Percentiles rank a stretch among this genome's conserved stretches.
Evolutionary conservation across 352 stramenopile species (phyloP).

Genomic region (Globisporangium recalcitrans): DNA sequence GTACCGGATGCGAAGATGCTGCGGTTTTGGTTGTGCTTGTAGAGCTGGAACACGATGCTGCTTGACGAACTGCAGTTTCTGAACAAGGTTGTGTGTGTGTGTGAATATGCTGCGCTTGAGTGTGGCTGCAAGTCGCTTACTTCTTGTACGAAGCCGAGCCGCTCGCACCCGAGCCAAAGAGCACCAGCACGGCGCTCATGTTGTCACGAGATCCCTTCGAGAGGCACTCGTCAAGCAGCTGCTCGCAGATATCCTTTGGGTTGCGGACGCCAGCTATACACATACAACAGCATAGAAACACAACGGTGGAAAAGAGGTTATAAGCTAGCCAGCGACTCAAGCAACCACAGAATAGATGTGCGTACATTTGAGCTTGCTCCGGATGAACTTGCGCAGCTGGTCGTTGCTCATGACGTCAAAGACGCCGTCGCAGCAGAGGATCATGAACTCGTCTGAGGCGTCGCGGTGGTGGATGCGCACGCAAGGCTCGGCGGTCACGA

Average conservation of each 20-base stretch:
- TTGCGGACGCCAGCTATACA: conserved; percentile 25
- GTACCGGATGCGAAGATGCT: too few species aligned
- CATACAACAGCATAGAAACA: neutral
- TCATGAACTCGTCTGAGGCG: conserved; percentile 87
- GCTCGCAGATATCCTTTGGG: conserved; percentile 66
- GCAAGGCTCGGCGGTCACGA: conserved; percentile 81
- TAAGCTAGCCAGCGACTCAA: neutral
- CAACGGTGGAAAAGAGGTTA: too few species aligned
- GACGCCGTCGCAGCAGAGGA: conserved; percentile 92
- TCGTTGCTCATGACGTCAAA: conserved; percentile 95
- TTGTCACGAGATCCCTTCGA: conserved; percentile 82
- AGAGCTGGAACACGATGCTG: neutral
- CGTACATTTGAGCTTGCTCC: conserved; percentile 58
- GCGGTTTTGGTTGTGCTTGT: neutral
- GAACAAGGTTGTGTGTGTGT: neutral
- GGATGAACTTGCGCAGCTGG: conserved; percentile 89
- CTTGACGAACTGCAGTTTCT: neutral
- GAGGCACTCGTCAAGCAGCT: conserved; percentile 78
- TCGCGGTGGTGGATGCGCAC: conserved; percentile 70
- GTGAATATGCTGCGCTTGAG: neutral
- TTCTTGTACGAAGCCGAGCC: conserved; percentile 16
- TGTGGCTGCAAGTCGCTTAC: neutral
- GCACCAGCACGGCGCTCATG: conserved; percentile 82
- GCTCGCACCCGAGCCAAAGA: conserved; percentile 47
- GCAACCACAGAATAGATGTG: neutral